phyloP scores from a whole-genome alignment of 1,284 basidiomycete species.

The Cutaneotrichosporon dermatis region DNA sequence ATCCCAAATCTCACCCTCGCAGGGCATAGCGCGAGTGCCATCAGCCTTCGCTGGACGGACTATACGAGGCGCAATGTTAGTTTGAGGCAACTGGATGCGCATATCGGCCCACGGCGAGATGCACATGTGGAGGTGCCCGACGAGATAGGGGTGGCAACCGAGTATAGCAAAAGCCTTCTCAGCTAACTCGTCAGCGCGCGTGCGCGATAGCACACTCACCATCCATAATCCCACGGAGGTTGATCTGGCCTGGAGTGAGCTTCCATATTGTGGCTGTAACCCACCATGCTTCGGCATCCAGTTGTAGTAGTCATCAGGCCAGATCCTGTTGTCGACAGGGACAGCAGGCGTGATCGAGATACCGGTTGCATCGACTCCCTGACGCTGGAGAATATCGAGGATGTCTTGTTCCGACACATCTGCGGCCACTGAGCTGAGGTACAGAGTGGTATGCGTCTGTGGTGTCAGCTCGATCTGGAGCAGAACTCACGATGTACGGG shows the following conservation, averaged over 20 bases:
- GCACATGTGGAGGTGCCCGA: slow-evolving; percentile 55
- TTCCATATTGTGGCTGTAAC: neutral
- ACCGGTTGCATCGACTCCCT: slow-evolving; percentile 24
- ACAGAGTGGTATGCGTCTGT: slow-evolving; percentile 19
- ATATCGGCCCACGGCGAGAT: slow-evolving; percentile 64
- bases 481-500: slow-evolving; percentile 14
- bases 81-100: slow-evolving; percentile 50
- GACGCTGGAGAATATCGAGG: slow-evolving; percentile 19
- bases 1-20: slow-evolving; percentile 61
- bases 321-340: slow-evolving; percentile 19
- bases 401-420: slow-evolving; percentile 24
- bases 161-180: slow-evolving; percentile 82
- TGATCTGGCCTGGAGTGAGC: slow-evolving; percentile 4
- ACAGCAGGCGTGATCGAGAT: slow-evolving; percentile 26
- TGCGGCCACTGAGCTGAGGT: slow-evolving; percentile 29
- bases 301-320: slow-evolving; percentile 35
- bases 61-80: slow-evolving; percentile 48
- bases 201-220: slow-evolving; percentile 6
- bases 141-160: slow-evolving; percentile 63
- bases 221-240: slow-evolving; percentile 1
- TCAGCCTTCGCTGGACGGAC: slow-evolving; percentile 27
- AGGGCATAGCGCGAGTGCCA: slow-evolving; percentile 58
- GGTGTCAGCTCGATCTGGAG: neutral
- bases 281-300: slow-evolving; percentile 39
- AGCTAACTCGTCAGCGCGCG: slow-evolving; percentile 52